phyloP scores from a whole-genome alignment of 1,284 basidiomycete genomes.

The Apiotrichum sp. region DNA sequence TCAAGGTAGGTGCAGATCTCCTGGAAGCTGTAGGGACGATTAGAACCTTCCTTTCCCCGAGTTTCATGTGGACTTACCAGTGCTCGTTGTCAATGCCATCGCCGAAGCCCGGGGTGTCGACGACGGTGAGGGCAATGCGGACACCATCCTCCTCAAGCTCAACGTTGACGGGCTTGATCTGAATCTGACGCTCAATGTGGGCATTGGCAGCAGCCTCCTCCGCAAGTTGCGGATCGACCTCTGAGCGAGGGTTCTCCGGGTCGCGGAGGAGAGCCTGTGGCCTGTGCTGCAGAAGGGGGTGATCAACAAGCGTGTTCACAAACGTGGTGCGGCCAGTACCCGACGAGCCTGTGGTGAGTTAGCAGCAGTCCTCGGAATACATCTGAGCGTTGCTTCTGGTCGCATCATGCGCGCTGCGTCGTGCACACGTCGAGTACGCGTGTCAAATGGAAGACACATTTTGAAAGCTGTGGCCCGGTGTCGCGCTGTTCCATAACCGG shows the following conservation, averaged over 20 bases:
- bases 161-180: conserved; percentile 91
- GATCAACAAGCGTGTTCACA: conserved; percentile 96
- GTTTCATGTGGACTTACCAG: conserved; percentile 59
- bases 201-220: conserved; percentile 59
- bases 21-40: conserved; percentile 61
- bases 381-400: too few species aligned
- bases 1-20: conserved; percentile 97
- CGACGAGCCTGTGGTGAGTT: conserved; percentile 61
- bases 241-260: conserved; percentile 62
- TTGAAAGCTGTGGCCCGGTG: background rate
- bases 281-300: conserved; percentile 65
- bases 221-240: conserved; percentile 59
- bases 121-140: conserved; percentile 94
- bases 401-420: background rate
- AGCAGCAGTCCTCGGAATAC: background rate
- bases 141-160: conserved; percentile 99
- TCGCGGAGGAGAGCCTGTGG: conserved; percentile 41
- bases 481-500: conserved; percentile 1
- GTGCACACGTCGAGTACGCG: background rate
- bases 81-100: conserved; percentile 99
- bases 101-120: conserved; percentile 98
- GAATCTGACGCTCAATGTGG: conserved; percentile 89
- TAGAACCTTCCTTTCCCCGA: background rate
- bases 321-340: conserved; percentile 96
- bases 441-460: background rate